Percentiles rank a stretch among this genome's conserved stretches.
Conservation (phyloP, 768 basidiomycete species). For the Hydnomerulius pinastri region DNA sequence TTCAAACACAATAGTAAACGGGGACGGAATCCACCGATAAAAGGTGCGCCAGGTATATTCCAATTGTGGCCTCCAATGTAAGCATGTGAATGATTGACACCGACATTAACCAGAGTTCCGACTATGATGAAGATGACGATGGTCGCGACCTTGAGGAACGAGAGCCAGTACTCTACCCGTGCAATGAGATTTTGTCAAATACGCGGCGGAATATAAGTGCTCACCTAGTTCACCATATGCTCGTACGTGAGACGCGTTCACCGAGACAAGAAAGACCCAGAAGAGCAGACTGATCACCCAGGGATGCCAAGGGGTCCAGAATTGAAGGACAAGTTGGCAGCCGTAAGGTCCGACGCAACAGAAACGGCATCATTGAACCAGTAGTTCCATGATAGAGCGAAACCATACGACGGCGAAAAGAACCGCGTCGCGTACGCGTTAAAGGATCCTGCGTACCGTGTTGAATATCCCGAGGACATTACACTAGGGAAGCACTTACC, state of each 20-base stretch:
- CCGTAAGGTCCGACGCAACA: constrained; percentile 83
- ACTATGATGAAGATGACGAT: constrained; percentile 78
- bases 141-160: constrained; percentile 79
- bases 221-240: constrained; percentile 85
- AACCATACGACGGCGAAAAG: constrained; percentile 86
- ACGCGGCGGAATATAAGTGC: constrained; percentile 8
- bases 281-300: constrained; percentile 77
- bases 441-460: constrained; percentile 63
- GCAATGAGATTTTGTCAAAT: neutral
- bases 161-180: constrained; percentile 76
- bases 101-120: constrained; percentile 79
- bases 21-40: constrained; percentile 86
- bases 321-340: constrained; percentile 82
- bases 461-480: neutral
- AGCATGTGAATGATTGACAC: constrained; percentile 64
- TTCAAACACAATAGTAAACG: constrained; percentile 85
- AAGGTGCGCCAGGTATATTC: constrained; percentile 78
- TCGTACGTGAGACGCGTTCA: constrained; percentile 70
- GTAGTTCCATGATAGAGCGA: constrained; percentile 87
- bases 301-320: constrained; percentile 64
- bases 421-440: constrained; percentile 85
- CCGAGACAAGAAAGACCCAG: constrained; percentile 71
- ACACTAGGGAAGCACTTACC: constrained; percentile 33
- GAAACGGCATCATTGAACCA: constrained; percentile 91
- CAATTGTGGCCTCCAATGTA: constrained; percentile 77